Conservation (phyloP, 129 eudicot species). For the Solidago caesia region DNA sequence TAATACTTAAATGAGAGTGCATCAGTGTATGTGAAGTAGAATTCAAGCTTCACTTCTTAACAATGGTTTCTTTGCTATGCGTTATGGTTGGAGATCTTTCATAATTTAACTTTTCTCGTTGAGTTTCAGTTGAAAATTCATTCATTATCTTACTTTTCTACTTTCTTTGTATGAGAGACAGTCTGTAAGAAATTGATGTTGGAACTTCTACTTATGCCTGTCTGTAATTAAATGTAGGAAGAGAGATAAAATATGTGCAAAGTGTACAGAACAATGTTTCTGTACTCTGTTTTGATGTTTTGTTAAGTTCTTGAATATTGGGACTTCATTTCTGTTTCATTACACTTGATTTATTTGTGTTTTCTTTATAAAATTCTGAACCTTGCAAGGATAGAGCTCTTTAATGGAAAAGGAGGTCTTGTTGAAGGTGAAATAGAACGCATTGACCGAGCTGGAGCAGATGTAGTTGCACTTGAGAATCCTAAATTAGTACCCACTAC, state of each 20-base stretch:
- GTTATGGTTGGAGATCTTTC: no score
- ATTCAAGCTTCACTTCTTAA: no score
- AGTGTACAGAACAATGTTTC: background rate
- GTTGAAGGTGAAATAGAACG: conserved; percentile 69
- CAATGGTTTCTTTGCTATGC: no score
- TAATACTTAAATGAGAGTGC: no score
- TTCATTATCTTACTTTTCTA: no score
- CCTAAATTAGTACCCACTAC: conserved; percentile 47
- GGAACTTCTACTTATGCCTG: background rate
- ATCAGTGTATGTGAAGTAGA: no score
- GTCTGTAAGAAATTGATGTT: background rate
- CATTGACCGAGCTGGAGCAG: conserved; percentile 76
- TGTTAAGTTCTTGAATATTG: background rate
- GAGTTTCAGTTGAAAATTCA: no score
- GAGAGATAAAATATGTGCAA: conserved; percentile 1
- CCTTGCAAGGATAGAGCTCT: conserved; percentile 84
- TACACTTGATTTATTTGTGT: conserved; percentile 16
- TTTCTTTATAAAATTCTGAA: conserved; percentile 17
- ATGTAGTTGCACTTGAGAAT: conserved; percentile 63
- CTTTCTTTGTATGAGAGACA: no score
- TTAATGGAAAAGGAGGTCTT: conserved; percentile 89
- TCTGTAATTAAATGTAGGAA: background rate
- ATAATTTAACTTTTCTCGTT: no score
- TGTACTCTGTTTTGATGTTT: background rate
- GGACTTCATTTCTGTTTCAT: conserved; percentile 11